phyloP scores from a whole-genome alignment of 176 grass and related monocot genomes.

The Aechmea fasciata region DNA sequence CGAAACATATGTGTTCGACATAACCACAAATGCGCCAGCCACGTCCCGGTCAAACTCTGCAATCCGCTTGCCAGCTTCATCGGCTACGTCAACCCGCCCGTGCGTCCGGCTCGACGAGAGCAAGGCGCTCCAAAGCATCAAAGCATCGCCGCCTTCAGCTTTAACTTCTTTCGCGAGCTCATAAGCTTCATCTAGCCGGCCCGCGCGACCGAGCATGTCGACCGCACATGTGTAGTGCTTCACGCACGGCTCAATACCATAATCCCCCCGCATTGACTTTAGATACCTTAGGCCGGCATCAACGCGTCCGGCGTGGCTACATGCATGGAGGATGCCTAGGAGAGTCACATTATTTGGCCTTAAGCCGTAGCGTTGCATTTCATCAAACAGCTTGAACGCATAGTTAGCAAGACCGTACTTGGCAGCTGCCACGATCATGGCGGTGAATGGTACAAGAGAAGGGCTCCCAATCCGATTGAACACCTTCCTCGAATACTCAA shows the following conservation, averaged over 20 bases:
- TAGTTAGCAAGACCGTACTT: constrained; percentile 43
- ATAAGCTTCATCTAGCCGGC: constrained; percentile 39
- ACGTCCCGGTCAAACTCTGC: constrained; percentile 52
- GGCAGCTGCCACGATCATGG: constrained; percentile 57
- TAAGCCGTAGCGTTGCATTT: constrained; percentile 40
- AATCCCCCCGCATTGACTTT: constrained; percentile 32
- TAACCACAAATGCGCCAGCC: constrained; percentile 47
- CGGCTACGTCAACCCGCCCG: constrained; percentile 39
- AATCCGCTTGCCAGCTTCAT: constrained; percentile 33
- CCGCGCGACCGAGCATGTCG: constrained; percentile 67
- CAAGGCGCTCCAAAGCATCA: constrained; percentile 66
- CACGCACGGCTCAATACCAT: constrained; percentile 32
- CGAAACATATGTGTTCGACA: constrained; percentile 60
- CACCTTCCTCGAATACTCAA: constrained; percentile 43
- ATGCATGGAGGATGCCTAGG: constrained; percentile 60
- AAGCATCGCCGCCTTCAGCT: constrained; percentile 32
- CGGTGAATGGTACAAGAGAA: constrained; percentile 54
- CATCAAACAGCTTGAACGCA: constrained; percentile 31
- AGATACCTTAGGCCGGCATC: constrained; percentile 47
- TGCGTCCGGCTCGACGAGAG: constrained; percentile 64
- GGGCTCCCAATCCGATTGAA: constrained; percentile 43
- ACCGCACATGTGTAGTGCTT: constrained; percentile 70
- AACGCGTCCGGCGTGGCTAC: constrained; percentile 60
- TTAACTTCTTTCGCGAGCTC: constrained; percentile 29
- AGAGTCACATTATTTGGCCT: constrained; percentile 55